These are phyloP conservation scores for Fusarium sp. DNA, from an alignment of 2,329 filamentous ascomycete species.

Conservation along the genomic window DNA sequence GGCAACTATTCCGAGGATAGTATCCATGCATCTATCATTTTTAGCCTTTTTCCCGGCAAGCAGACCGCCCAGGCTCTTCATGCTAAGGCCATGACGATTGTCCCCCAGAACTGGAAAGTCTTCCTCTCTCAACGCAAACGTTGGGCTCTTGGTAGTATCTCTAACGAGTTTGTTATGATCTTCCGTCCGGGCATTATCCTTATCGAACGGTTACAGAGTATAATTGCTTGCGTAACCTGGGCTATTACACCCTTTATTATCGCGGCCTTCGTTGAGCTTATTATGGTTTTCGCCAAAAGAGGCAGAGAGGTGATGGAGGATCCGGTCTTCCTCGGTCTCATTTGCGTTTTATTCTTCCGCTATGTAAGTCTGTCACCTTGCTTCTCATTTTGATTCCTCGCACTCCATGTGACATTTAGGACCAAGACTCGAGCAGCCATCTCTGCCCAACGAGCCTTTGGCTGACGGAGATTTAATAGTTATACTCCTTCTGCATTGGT, in stretches of 20 bases:
- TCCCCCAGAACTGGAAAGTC: constrained; percentile 56
- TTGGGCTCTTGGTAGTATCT: constrained; percentile 59
- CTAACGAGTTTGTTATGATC: constrained; percentile 60
- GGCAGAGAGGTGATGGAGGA: constrained; percentile 48
- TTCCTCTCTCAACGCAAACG: constrained; percentile 60
- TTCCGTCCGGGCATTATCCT: constrained; percentile 53
- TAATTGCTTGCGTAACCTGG: constrained; percentile 59
- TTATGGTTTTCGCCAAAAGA: constrained; percentile 47
- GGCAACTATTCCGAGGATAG: constrained; percentile 60
- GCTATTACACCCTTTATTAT: constrained; percentile 57
- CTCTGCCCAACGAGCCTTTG: background rate
- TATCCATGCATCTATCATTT: constrained; percentile 60
- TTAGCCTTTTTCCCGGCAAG: constrained; percentile 55
- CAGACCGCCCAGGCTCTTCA: constrained; percentile 58
- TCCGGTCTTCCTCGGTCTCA: constrained; percentile 49
- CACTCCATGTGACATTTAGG: too few relatives aligned
- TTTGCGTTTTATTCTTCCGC: constrained; percentile 50
- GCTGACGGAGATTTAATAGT: constrained; percentile 36
- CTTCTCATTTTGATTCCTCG: background rate
- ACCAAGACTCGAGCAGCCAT: background rate
- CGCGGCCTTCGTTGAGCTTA: constrained; percentile 50
- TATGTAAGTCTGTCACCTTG: constrained; percentile 49
- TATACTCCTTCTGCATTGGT: constrained; percentile 54
- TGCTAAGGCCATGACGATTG: constrained; percentile 58
- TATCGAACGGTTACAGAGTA: constrained; percentile 56